Base-by-base conservation (phyloP, 179 eudicot genomes). In the Sideroxylon spinosum region DNA sequence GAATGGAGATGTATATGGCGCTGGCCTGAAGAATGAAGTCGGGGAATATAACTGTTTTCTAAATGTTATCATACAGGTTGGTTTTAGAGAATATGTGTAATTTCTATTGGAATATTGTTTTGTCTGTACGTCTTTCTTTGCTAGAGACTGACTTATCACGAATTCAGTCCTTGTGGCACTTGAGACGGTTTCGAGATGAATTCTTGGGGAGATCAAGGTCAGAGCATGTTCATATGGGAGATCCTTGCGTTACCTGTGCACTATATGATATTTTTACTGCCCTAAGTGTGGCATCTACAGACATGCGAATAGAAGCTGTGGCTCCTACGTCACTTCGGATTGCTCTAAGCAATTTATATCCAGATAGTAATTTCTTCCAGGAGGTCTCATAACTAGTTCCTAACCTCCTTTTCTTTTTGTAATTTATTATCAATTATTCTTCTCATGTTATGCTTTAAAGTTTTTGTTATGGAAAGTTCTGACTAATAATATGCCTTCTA, bases 11-110 rank as follows among this genome's bases (percentile, higher is more conserved):
- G 78, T 77, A 9, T 80, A 84, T 82, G 98, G 97, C 29, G 86
- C 93, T 0, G 98, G 99, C 60, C 78, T 96, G 78, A 90, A 84
- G 84, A 96, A 96, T 90, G 97, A 91, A 87, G 86, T 88, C 73
- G 99, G 98, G 77, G 98, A 96, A 96, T 96, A 94, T 82, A 96
- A 94, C 85, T 96, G 99, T 75, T 96, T 96, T 76, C 80, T 96
- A 76, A 96, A 94, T 83, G 99, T 96, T 67, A 91, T 96, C 73
- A 94, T 96, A 81, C 99, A 96, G 98, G 99, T 94, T 74, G 16
- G 76, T 81, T 29, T 23, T 71, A 10, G 23, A 46, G 46, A 26
- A 46, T 52, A 37, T 79, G 13, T 63, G 78, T 26, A 68, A n/a
- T 59, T 61, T 32, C 16, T 68, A 66, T 61, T 32, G 19, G 29